Percentiles rank a stretch among this genome's conserved stretches.
Conservation (phyloP, 495 filamentous ascomycete genomes). For the Parathielavia appendiculata region DNA sequence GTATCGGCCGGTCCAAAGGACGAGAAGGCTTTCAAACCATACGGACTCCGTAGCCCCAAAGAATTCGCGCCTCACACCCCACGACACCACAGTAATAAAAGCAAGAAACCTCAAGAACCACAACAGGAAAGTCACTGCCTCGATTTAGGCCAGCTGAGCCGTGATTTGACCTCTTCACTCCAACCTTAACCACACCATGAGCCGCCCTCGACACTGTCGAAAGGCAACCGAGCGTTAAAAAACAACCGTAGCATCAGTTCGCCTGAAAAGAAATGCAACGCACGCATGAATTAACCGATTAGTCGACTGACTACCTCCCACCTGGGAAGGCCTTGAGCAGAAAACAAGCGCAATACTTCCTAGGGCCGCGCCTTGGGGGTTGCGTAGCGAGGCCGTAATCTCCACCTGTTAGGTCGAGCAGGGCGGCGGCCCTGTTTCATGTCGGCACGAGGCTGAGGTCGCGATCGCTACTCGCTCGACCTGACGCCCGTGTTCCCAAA, state of each 20-base stretch:
- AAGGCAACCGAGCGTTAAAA: background rate
- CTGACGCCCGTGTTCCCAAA: slow-evolving; percentile 34
- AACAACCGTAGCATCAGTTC: background rate
- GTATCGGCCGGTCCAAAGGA: background rate
- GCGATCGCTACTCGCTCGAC: slow-evolving; percentile 22
- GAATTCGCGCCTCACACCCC: background rate
- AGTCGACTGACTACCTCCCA: background rate
- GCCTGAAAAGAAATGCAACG: background rate
- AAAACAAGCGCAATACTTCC: background rate
- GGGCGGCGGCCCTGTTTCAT: background rate
- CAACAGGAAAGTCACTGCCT: background rate
- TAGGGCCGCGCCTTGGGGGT: background rate
- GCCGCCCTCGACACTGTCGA: slow-evolving; percentile 10
- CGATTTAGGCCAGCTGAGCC: background rate
- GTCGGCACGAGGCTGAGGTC: background rate
- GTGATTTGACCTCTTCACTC: background rate
- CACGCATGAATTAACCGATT: background rate
- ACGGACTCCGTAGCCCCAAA: background rate
- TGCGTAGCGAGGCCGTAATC: background rate
- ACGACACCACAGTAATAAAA: background rate
- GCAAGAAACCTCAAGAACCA: background rate
- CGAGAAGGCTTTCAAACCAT: background rate
- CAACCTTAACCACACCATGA: background rate
- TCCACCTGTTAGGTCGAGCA: background rate
- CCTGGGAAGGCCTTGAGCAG: background rate